These are phyloP conservation scores for Petunia secreta DNA, from an alignment of 257 asterid genomes.

Conservation along the genomic window DNA sequence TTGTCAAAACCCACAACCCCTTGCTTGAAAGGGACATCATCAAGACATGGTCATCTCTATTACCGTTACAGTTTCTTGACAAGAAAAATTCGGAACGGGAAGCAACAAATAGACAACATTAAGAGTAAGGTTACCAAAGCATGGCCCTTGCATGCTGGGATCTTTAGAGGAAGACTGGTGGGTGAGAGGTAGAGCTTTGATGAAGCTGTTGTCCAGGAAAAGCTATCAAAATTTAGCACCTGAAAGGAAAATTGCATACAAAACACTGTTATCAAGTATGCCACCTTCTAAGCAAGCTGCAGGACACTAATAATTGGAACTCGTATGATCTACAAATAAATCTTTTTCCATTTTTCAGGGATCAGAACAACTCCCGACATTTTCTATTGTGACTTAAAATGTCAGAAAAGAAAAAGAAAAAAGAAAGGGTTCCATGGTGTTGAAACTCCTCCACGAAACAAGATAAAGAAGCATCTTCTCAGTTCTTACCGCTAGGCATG, in stretches of 20 bases:
- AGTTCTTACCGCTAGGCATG: not conserved
- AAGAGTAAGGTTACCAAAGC: constrained; percentile 60
- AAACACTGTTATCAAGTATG: constrained; percentile 18
- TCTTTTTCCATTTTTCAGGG: constrained; percentile 16
- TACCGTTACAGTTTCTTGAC: constrained; percentile 16
- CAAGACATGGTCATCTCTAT: not conserved
- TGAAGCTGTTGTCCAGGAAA: constrained; percentile 82
- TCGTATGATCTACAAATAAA: not conserved
- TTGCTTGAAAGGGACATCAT: not conserved
- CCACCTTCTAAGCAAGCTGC: constrained; percentile 6
- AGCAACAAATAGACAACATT: constrained; percentile 16
- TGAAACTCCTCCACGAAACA: not conserved
- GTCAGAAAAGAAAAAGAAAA: not conserved
- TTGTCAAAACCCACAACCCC: not conserved
- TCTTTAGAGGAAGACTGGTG: constrained; percentile 79
- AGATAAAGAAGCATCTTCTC: constrained; percentile 5
- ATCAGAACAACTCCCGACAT: not conserved
- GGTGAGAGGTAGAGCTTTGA: constrained; percentile 94
- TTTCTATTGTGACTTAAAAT: not conserved
- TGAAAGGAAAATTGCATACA: constrained; percentile 35
- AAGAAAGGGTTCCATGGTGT: not conserved
- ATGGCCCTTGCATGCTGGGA: constrained; percentile 99
- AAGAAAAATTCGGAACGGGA: not conserved
- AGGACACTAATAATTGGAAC: constrained; percentile 7
- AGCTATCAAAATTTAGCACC: constrained; percentile 86